phyloP scores from a whole-genome alignment of 2,329 filamentous ascomycete genomes.

The Exophiala mesophila region DNA sequence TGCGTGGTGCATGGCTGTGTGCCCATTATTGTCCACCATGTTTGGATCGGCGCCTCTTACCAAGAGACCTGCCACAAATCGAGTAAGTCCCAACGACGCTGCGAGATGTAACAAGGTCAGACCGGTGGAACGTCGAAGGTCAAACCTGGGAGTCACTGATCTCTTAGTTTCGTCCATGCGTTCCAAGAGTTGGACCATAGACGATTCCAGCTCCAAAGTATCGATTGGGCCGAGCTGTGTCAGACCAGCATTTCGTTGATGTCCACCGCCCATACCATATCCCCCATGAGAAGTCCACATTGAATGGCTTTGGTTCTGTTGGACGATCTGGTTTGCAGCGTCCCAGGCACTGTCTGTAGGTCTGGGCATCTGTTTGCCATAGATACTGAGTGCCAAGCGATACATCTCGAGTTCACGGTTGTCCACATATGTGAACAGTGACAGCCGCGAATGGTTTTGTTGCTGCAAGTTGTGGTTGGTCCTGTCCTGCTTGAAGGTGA shows the following conservation, averaged over 20 bases:
- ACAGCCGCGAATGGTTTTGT: slow-evolving; percentile 41
- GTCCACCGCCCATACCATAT: slow-evolving; percentile 40
- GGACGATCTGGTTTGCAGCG: slow-evolving; percentile 44
- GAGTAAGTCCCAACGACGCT: slow-evolving; percentile 67
- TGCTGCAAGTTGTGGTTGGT: slow-evolving; percentile 45
- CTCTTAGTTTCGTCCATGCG: slow-evolving; percentile 55
- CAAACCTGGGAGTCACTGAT: slow-evolving; percentile 54
- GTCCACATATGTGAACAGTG: slow-evolving; percentile 64
- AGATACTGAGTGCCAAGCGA: slow-evolving; percentile 40
- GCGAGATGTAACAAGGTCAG: slow-evolving; percentile 79
- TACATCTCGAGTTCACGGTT: slow-evolving; percentile 46
- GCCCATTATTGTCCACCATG: slow-evolving; percentile 70
- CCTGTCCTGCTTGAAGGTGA: slow-evolving; percentile 60
- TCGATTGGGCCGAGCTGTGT: slow-evolving; percentile 39
- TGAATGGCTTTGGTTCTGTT: slow-evolving; percentile 23
- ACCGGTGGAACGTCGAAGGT: slow-evolving; percentile 61
- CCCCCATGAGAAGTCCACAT: slow-evolving; percentile 26
- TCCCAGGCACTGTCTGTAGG: slow-evolving; percentile 48
- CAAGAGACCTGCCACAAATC: slow-evolving; percentile 71
- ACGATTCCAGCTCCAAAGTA: slow-evolving; percentile 56
- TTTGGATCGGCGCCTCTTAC: slow-evolving; percentile 74
- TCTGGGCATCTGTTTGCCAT: slow-evolving; percentile 44
- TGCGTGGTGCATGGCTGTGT: slow-evolving; percentile 76
- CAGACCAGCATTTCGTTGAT: slow-evolving; percentile 43
- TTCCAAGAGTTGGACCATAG: slow-evolving; percentile 69